phyloP scores from a whole-genome alignment of 179 eudicot genomes.

The Vitellaria paradoxa region DNA sequence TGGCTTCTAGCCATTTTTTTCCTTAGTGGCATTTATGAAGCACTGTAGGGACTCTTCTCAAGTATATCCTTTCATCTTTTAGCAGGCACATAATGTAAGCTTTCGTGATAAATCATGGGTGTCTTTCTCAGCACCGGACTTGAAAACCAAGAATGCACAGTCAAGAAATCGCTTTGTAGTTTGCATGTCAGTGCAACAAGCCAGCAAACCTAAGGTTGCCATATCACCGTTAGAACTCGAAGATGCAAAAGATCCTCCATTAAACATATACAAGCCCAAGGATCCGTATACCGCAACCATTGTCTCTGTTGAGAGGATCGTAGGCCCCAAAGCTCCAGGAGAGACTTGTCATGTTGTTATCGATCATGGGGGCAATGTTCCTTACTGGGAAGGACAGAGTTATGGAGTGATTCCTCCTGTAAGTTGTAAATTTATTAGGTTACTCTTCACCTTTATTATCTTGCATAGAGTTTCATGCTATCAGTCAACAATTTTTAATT shows the following conservation, averaged over 20 bases:
- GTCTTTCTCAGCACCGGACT: conserved; percentile 30
- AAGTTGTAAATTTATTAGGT: conserved; percentile 26
- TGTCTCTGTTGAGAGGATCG: conserved; percentile 88
- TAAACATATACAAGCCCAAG: conserved; percentile 74
- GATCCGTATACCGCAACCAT: conserved; percentile 82
- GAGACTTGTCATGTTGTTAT: conserved; percentile 95
- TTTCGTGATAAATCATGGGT: conserved; percentile 54
- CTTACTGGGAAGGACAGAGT: conserved; percentile 98
- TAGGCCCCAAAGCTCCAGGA: conserved; percentile 92
- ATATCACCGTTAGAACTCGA: conserved; percentile 72
- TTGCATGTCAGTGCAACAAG: conserved; percentile 85
- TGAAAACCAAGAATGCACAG: conserved; percentile 35
- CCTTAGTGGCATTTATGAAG: background rate
- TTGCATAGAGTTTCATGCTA: background rate
- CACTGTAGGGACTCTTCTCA: background rate
- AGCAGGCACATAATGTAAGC: conserved; percentile 48
- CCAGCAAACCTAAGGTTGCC: conserved; percentile 53
- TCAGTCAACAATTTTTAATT: background rate
- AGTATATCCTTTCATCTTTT: conserved; percentile 20
- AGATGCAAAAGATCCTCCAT: conserved; percentile 73
- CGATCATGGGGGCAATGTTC: conserved; percentile 89
- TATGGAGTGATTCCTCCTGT: conserved; percentile 95
- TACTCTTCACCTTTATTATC: conserved; percentile 1
- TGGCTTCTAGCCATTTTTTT: background rate
- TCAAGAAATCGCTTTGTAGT: conserved; percentile 42